Evolutionary conservation across 2,329 filamentous ascomycete species (phyloP).

Genomic region (Beauveria pseudobassiana): DNA sequence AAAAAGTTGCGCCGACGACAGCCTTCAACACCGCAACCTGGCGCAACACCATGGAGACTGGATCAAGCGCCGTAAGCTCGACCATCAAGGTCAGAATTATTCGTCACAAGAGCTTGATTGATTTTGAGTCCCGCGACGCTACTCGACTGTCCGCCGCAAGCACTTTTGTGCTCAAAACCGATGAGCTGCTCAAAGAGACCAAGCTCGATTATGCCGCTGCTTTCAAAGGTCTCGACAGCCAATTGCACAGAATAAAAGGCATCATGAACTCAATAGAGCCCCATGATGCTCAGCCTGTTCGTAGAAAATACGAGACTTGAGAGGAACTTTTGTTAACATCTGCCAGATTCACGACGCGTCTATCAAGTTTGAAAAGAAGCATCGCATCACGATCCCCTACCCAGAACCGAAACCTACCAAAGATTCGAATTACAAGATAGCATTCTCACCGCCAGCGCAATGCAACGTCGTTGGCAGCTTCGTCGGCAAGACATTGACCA

Average conservation of each 20-base stretch:
- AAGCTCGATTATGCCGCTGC: constrained; percentile 43
- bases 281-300: constrained; percentile 43
- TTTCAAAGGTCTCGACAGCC: constrained; percentile 40
- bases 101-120: constrained; percentile 29
- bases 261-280: constrained; percentile 43
- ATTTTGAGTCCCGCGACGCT: constrained; percentile 33
- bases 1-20: not conserved
- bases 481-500: constrained; percentile 65
- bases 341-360: constrained; percentile 60
- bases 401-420: constrained; percentile 70
- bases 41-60: constrained; percentile 34
- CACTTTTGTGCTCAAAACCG: constrained; percentile 51
- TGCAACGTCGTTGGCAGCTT: constrained; percentile 90
- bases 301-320: constrained; percentile 17
- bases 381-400: constrained; percentile 71
- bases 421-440: constrained; percentile 74
- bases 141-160: constrained; percentile 39
- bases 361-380: constrained; percentile 57
- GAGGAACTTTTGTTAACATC: constrained; percentile 12
- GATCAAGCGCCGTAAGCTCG: constrained; percentile 42
- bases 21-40: constrained; percentile 6
- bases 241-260: constrained; percentile 45
- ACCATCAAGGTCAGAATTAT: constrained; percentile 29
- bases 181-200: constrained; percentile 50
- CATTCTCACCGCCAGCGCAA: constrained; percentile 65